Base-by-base conservation (phyloP, 1,139 yeast genomes). In the Lizanozyma gosingica region DNA sequence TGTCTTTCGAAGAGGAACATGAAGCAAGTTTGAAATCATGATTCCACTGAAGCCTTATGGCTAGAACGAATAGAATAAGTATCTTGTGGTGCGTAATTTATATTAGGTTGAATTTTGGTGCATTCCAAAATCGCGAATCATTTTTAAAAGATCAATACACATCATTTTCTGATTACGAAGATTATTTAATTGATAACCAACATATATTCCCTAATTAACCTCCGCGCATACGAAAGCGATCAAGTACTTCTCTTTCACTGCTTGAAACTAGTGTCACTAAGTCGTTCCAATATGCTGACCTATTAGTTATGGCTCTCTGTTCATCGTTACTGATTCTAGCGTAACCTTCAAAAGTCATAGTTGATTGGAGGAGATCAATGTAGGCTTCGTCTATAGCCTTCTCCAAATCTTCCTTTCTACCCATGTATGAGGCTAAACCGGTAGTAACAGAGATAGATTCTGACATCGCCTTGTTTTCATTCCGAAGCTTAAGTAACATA, bases 1-100 rank as follows among this genome's bases (percentile, higher is more conserved):
- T 1, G 87, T 71, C 42, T 67, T 63, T 40, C 83, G 60, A 17
- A 73, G 63, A 0, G 88, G 87, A 3, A 83, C 60, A 39, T 58
- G 58, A 3, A 76, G 52, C 35, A 77, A 60, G 47, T 74, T 75
- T 29, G 62, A 47, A 35, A 47, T 51, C 62, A 59, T 62, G 15
- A 18, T 17, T 15, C 18, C 11, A 22, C 6, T 6, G 29, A 22
- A 22, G n/a, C n/a, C n/a, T n/a, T n/a, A n/a, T n/a, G n/a, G n/a
- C n/a, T n/a, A n/a, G n/a, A n/a, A n/a, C n/a, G n/a, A n/a, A n/a
- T n/a, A n/a, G n/a, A n/a, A n/a, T n/a, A n/a, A n/a, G n/a, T n/a
- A n/a, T n/a, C n/a, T n/a, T n/a, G n/a, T n/a, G n/a, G n/a, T n/a
- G n/a, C n/a, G n/a, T n/a, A n/a, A n/a, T n/a, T n/a, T n/a, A n/a